Percentiles rank a stretch among this genome's conserved stretches.
phyloP scores from a whole-genome alignment of 1,284 basidiomycete species.

The Cryptococcus sp. region DNA sequence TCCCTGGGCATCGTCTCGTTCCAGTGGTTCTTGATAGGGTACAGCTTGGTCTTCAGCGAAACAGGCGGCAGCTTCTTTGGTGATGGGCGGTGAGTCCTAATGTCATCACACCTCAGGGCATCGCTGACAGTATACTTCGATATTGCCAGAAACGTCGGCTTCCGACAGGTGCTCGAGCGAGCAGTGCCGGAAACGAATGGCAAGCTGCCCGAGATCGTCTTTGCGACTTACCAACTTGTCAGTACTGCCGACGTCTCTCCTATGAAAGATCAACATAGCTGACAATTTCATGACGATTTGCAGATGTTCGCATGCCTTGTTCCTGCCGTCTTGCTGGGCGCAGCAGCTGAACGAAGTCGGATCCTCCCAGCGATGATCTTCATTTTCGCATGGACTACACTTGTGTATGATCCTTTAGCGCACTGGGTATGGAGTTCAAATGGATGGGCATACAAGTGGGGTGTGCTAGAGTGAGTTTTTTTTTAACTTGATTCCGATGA shows the following conservation, averaged over 20 bases:
- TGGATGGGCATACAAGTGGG: conserved; percentile 89
- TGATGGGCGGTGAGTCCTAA: conserved; percentile 54
- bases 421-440: conserved; percentile 74
- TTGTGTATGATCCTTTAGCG: conserved; percentile 71
- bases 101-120: background rate
- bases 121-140: background rate
- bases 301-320: conserved; percentile 55
- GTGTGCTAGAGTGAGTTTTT: conserved; percentile 71
- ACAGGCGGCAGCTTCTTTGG: conserved; percentile 66
- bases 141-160: conserved; percentile 54
- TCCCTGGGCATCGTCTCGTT: conserved; percentile 72
- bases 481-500: conserved; percentile 1
- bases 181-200: conserved; percentile 67
- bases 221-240: conserved; percentile 79
- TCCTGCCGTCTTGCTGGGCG: conserved; percentile 59
- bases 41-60: conserved; percentile 76
- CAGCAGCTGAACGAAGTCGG: conserved; percentile 82
- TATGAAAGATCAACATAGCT: background rate
- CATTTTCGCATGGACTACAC: conserved; percentile 71
- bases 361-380: conserved; percentile 86
- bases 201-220: conserved; percentile 60
- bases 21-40: conserved; percentile 88
- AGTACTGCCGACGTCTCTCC: conserved; percentile 44
- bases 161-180: conserved; percentile 68
- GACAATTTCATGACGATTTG: background rate